phyloP scores from a whole-genome alignment of 129 eudicot genomes.

The Solidago caesia region DNA sequence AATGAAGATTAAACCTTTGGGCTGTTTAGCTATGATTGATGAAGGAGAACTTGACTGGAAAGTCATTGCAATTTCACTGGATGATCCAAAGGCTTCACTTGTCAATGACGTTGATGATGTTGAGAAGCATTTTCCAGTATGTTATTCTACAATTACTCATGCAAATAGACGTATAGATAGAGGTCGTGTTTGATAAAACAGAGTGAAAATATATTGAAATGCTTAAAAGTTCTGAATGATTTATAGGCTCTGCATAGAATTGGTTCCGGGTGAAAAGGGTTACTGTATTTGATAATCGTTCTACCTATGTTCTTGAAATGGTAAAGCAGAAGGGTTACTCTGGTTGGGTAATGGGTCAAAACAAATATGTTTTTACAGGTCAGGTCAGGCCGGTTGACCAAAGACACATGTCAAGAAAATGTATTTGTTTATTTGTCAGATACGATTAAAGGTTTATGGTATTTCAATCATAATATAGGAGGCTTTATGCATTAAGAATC shows the following conservation, averaged over 20 bases:
- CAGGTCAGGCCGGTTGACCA: not conserved
- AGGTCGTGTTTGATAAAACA: not conserved
- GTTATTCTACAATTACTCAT: conserved; percentile 23
- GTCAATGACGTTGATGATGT: conserved; percentile 92
- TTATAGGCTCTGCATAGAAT: not conserved
- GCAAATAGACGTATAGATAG: not conserved
- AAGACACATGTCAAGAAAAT: no score
- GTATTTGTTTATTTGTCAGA: no score
- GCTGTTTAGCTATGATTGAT: conserved; percentile 94
- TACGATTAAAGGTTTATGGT: no score
- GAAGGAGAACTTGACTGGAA: conserved; percentile 99
- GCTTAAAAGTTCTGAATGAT: not conserved
- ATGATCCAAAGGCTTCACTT: conserved; percentile 97
- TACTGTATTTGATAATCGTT: not conserved
- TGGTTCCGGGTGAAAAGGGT: not conserved
- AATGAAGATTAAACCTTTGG: conserved; percentile 90
- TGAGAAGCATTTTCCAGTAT: conserved; percentile 97
- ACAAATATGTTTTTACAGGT: not conserved
- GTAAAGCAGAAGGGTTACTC: not conserved
- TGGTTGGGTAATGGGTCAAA: not conserved
- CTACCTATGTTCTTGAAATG: not conserved
- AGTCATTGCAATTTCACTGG: conserved; percentile 89
- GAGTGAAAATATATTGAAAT: not conserved
- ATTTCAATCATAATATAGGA: no score
- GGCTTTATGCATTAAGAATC: no score